Evolutionary conservation across 768 basidiomycete species (phyloP), one percentile per base, ranked within the genome.

Genomic region (Suillus tomentosus): DNA sequence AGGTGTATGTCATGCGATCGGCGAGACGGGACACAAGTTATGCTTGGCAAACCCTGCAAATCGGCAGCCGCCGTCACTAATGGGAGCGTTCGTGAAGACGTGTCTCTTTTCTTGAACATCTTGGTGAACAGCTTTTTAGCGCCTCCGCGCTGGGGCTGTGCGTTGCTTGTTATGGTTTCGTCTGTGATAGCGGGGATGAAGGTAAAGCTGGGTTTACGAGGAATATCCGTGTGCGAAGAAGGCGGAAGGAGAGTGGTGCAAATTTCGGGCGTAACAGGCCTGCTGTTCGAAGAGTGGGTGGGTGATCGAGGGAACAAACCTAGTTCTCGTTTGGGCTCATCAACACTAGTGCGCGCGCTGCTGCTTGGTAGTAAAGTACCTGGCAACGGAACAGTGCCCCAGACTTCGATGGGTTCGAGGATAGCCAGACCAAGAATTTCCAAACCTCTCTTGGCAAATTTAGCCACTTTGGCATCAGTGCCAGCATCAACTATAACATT

Each of bases 401-500:
- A 89, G 60, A 94, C 85, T 71, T 95, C 93, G 9, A 92, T 82
- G 3, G 91, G 90, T 71, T 95, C 94, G 2, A 95, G 77, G n/a
- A 89, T 69, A 5, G 87, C 92, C 5, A 96, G 81, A 42, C 88
- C 89, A 17, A 94, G 84, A 34, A 96, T 77, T 72, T 95, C 94
- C 39, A 94, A 77, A 2, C 91, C 89, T 5, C 89, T 83, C 67
- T 83, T 87, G 62, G 81, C 79, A 71, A 93, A 94, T 67, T 85
- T 89, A 4, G 92, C 91, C 43, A 95, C 87, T 76, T 91, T 91
- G 24, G 90, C 89, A 64, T 94, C 93, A 0, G 93, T 95, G 47
- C 94, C 94, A 0, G 94, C 94, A 71, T 95, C 94, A 36, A 92
- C 84, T 62, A 95, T 88, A 42, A 87, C 85, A 69, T 94, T 95